Base-by-base conservation (phyloP, 345 rosid species). In the Tarenaya hassleriana region DNA sequence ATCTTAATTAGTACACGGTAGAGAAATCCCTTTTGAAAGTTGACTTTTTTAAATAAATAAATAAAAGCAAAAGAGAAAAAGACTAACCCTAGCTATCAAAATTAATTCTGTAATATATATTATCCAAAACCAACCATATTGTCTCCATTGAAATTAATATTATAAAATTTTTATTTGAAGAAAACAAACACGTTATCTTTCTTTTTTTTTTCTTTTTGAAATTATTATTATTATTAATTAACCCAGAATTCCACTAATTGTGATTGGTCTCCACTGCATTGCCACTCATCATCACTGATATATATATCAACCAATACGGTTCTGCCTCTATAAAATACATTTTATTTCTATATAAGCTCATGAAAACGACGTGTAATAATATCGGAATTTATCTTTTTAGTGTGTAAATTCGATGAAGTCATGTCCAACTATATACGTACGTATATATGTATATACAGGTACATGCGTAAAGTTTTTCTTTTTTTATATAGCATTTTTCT, bases 191-290 rank as follows among this genome's bases (percentile, higher is more conserved):
- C 57, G 56, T 56, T 29, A 39, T 47, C 40, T 46, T 52, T 40
- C 38, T 43, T 43, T 29, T 11, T 12, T 41, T 38, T 29, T 31
- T n/a, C n/a, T n/a, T n/a, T n/a, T n/a, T n/a, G n/a, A n/a, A n/a
- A n/a, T n/a, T n/a, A 58, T 24, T 54, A 60, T 41, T 47, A 55
- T 46, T 55, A 58, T 66, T 39, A 66, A 46, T 59, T 39, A 52
- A 60, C 55, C 59, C 70, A 66, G 40, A 41, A 16, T 21, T 54
- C 71, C 71, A 60, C 71, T 66, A 66, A 16, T 41, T 66, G 60
- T 60, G 61, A 60, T 66, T 66, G 56, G 66, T 41, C 47, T 59
- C 70, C 70, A 59, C 70, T 53, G 56, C 47, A 54, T 47, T 53
- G 34, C 65, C 61, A 53, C 65, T 55, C 56, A 59, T 64, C 61